A percentile compares a stretch with the other conserved stretches of the same genome.
Conservation (phyloP, 306 rosid genomes). For the Datisca glomerata region DNA sequence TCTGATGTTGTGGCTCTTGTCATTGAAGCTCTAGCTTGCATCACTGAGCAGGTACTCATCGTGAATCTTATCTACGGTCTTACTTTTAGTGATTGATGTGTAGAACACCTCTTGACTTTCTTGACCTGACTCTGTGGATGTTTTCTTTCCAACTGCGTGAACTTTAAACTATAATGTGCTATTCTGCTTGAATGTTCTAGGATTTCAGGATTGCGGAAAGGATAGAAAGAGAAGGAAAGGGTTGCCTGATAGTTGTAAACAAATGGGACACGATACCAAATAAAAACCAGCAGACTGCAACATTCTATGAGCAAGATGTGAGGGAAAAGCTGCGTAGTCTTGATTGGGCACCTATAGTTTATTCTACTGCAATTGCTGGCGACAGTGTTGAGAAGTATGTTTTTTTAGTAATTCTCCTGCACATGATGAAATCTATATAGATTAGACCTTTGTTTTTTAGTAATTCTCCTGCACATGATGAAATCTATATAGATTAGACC, state of each 20-base stretch:
- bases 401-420: constrained; percentile 8
- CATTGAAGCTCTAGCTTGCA: constrained; percentile 93
- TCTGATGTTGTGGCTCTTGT: constrained; percentile 92
- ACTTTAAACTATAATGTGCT: no score
- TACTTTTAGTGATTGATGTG: not conserved
- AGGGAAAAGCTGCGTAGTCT: constrained; percentile 78
- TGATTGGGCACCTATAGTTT: constrained; percentile 88
- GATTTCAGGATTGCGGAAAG: constrained; percentile 94
- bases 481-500: no score
- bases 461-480: no score
- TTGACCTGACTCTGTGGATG: not conserved
- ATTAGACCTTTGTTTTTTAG: no score
- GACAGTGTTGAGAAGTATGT: constrained; percentile 83
- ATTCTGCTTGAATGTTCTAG: constrained; percentile 30
- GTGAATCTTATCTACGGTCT: constrained; percentile 1
- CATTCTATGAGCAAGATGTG: constrained; percentile 81
- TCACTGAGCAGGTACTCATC: constrained; percentile 73
- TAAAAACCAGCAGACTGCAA: constrained; percentile 85
- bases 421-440: no score
- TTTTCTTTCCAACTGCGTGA: not conserved
- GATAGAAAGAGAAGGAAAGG: constrained; percentile 88
- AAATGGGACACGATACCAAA: constrained; percentile 97
- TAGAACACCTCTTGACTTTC: constrained; percentile 2
- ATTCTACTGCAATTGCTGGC: constrained; percentile 82
- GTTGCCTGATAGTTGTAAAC: constrained; percentile 87